Base-by-base conservation (phyloP, 495 filamentous ascomycete genomes). In the Trichodelitschia bisporula region DNA sequence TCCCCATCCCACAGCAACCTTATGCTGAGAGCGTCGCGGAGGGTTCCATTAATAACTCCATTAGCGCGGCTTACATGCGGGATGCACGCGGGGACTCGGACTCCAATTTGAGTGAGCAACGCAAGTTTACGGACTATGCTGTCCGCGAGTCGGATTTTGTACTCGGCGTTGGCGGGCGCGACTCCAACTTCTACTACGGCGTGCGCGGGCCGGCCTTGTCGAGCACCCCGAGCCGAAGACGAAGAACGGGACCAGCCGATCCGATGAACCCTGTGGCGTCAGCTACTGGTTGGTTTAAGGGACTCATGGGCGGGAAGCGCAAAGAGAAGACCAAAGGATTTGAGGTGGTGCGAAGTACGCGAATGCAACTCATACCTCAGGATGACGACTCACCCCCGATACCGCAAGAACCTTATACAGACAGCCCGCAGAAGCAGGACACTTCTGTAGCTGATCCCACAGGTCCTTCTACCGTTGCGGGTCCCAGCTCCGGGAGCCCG, bases 181-280 rank as follows among this genome's bases (percentile, higher is more conserved):
- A n/a, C n/a, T 73, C 78, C 3, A 86, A 97, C 45, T 92, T 84
- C 42, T 91, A 91, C 44, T 93, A 95, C 47, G 74, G 82, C 10
- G 72, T 89, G 15, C 39, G 44, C 4, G 86, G 86, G 0, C 76
- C 78, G n/a, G 79, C 84, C 6, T 58, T 95, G 4, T 82, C 77
- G 0, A 72, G 74, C 29, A 67, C 61, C 10, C 77, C 75, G 2
- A 76, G 74, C 18, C 62, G 86, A 20, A 80, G 76, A 44, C 55
- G 92, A 30, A 78, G 82, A 41, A 97, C 86, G 2, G 89, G 86
- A 0, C 86, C 86, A 1, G 82, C 84, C 12, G 89, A 97, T 52
- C 86, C 86, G 4, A 90, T 83, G 19, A 72, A 79, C 0, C 82
- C 84, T 2, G 74, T 86, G 9, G 71, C 77, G 3, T 77, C 74